Conservation (phyloP, 768 basidiomycete genomes). For the Mrakia hoshinonis region DNA sequence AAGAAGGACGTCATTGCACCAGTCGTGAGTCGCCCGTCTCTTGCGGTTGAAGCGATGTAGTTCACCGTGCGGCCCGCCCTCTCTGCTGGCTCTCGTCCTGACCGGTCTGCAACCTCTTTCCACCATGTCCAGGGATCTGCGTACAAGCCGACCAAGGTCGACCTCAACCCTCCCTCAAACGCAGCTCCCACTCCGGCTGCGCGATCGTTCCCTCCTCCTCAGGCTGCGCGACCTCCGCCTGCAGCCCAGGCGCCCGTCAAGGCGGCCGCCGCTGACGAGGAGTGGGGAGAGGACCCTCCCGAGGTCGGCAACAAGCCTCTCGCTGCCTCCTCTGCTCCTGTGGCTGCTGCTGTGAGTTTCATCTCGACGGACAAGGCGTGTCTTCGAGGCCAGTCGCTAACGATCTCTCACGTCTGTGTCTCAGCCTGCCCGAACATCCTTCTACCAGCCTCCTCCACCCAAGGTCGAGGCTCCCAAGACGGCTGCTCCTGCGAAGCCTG, state of each 20-base stretch:
- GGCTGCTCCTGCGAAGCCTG: conserved; percentile 49
- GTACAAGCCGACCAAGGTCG: conserved; percentile 33
- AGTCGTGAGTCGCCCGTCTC: neutral
- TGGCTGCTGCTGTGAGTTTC: neutral
- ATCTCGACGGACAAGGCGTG: too few relatives aligned
- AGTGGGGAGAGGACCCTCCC: conserved; percentile 39
- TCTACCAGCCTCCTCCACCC: conserved; percentile 31
- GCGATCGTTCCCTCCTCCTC: conserved; percentile 42
- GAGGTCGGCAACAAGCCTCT: conserved; percentile 44
- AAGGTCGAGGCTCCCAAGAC: conserved; percentile 43
- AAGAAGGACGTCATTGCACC: conserved; percentile 18
- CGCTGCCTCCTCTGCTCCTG: conserved; percentile 45
- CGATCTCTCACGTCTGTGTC: neutral
- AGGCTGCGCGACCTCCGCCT: conserved; percentile 44
- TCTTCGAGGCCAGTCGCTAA: too few relatives aligned
- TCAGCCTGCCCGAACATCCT: neutral
- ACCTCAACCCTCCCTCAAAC: conserved; percentile 35
- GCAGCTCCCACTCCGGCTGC: neutral
- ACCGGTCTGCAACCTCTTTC: neutral
- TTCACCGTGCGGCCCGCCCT: too few relatives aligned
- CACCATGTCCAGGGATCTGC: conserved; percentile 34
- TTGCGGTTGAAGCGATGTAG: conserved; percentile 12
- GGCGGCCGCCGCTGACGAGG: conserved; percentile 5
- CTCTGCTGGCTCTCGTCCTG: too few relatives aligned
- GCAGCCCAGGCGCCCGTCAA: conserved; percentile 55